A percentile compares a stretch with the other conserved stretches of the same genome.
Conservation (phyloP, 352 stramenopile genomes). For the Globisporangium heterothallicum region DNA sequence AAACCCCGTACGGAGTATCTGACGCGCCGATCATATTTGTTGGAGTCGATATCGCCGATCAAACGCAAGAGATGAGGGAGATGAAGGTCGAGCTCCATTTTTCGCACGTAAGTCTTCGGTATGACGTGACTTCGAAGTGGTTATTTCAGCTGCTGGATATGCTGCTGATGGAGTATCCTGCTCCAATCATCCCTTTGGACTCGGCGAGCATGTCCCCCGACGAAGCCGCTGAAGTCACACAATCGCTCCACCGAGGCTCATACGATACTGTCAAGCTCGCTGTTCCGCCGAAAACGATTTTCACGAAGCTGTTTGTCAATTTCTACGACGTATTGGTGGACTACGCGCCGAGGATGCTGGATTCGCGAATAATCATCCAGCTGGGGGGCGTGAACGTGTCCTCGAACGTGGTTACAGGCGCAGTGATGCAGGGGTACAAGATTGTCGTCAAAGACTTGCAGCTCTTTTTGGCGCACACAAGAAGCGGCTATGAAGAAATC, state of each 20-base stretch:
- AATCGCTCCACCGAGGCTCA: conserved; percentile 20
- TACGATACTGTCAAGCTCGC: conserved; percentile 65
- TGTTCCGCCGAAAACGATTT: conserved; percentile 70
- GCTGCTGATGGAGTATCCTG: conserved; percentile 74
- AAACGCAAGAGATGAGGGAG: conserved; percentile 85
- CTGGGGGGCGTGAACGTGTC: conserved; percentile 71
- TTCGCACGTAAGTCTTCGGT: conserved; percentile 77
- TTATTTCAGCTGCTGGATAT: conserved; percentile 72
- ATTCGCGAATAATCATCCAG: conserved; percentile 69
- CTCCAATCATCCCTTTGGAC: conserved; percentile 79
- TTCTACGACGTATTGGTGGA: conserved; percentile 80
- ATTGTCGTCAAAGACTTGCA: conserved; percentile 66
- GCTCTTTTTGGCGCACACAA: conserved; percentile 62
- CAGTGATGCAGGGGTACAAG: conserved; percentile 86
- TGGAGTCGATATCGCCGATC: conserved; percentile 69
- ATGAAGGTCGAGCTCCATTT: conserved; percentile 86
- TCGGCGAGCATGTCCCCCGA: conserved; percentile 56
- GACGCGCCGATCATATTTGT: conserved; percentile 76
- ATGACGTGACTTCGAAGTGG: conserved; percentile 81
- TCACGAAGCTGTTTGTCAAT: conserved; percentile 86
- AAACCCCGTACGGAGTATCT: conserved; percentile 71
- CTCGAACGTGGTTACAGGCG: conserved; percentile 82
- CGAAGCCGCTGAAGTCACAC: conserved; percentile 41
- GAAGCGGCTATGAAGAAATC: conserved; percentile 65
- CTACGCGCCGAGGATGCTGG: conserved; percentile 59